Percentiles rank a stretch among this genome's conserved stretches.
Conservation (phyloP, 208 protist genomes). For the Trypanosoma melophagium region DNA sequence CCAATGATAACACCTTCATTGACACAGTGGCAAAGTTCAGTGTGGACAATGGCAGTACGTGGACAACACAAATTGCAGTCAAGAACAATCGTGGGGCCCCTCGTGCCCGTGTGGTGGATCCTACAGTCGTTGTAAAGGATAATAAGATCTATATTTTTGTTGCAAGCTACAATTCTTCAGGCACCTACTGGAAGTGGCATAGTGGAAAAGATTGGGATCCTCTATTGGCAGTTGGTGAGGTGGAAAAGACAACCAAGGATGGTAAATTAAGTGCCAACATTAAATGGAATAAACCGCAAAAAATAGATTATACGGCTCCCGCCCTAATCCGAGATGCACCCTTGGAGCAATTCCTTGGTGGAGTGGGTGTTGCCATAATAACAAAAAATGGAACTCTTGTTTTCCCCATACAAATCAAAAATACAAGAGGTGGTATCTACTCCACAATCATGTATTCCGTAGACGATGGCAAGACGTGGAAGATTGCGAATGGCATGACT, state of each 20-base stretch:
- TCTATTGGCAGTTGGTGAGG: conserved; percentile 11
- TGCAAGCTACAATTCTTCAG: conserved; percentile 12
- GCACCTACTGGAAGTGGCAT: not conserved
- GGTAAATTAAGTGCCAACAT: not conserved
- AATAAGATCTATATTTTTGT: conserved; percentile 19
- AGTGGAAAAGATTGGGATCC: conserved; percentile 18
- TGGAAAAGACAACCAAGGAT: not conserved
- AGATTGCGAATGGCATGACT: not conserved
- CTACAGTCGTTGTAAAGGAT: conserved; percentile 20
- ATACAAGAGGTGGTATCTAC: not conserved
- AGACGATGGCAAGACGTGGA: conserved; percentile 15
- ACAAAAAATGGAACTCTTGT: conserved; percentile 14
- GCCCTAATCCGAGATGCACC: not conserved
- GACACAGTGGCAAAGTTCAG: conserved; percentile 14
- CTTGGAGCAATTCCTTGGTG: conserved; percentile 13
- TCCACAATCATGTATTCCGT: conserved; percentile 16
- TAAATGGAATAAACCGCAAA: conserved; percentile 7
- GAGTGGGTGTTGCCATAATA: conserved; percentile 13
- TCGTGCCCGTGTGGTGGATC: conserved; percentile 14
- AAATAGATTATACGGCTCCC: not conserved
- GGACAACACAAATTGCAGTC: conserved; percentile 21
- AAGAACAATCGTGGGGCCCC: conserved; percentile 7
- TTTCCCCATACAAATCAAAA: conserved; percentile 18
- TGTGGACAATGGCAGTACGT: conserved; percentile 13
- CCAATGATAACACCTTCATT: conserved; percentile 16